Evolutionary conservation across 371 early-diverging fungal species (phyloP).

Genomic region (Catenaria anguillulae): DNA sequence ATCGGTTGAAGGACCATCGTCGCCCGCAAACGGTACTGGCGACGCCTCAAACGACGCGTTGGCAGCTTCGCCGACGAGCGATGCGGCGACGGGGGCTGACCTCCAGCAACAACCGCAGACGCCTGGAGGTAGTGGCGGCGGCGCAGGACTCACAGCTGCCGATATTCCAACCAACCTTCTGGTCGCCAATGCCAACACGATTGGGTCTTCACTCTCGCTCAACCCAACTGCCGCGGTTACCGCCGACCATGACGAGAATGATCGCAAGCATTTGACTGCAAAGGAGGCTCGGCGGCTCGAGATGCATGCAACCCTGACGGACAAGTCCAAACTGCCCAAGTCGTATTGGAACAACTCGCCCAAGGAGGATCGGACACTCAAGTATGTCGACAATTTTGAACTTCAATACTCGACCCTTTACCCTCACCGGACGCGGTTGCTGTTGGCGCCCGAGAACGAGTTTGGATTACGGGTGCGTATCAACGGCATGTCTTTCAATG

Average conservation of each 20-base stretch:
- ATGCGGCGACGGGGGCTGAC: too few relatives aligned
- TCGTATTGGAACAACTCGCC: slow-evolving; percentile 24
- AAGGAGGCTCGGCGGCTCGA: background rate
- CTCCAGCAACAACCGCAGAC: too few relatives aligned
- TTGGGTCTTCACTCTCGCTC: background rate
- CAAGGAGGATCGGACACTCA: slow-evolving; percentile 22
- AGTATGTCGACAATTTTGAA: slow-evolving; percentile 32
- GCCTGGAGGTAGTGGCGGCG: too few relatives aligned
- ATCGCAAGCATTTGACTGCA: background rate
- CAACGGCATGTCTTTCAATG: background rate
- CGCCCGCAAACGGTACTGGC: too few relatives aligned
- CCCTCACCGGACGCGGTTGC: slow-evolving; percentile 28
- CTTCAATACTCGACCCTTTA: slow-evolving; percentile 32
- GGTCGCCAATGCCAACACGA: background rate
- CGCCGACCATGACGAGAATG: slow-evolving; percentile 2
- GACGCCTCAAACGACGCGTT: too few relatives aligned
- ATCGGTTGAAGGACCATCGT: too few relatives aligned
- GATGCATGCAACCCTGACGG: slow-evolving; percentile 11
- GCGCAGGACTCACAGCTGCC: too few relatives aligned
- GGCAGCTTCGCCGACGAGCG: too few relatives aligned
- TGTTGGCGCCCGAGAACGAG: slow-evolving; percentile 26
- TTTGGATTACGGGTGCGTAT: slow-evolving; percentile 24
- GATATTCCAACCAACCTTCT: too few relatives aligned
- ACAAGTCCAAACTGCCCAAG: slow-evolving; percentile 13
- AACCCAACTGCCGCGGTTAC: background rate